Conservation (phyloP, 768 basidiomycete genomes). For the Gelatoporia subvermispora region DNA sequence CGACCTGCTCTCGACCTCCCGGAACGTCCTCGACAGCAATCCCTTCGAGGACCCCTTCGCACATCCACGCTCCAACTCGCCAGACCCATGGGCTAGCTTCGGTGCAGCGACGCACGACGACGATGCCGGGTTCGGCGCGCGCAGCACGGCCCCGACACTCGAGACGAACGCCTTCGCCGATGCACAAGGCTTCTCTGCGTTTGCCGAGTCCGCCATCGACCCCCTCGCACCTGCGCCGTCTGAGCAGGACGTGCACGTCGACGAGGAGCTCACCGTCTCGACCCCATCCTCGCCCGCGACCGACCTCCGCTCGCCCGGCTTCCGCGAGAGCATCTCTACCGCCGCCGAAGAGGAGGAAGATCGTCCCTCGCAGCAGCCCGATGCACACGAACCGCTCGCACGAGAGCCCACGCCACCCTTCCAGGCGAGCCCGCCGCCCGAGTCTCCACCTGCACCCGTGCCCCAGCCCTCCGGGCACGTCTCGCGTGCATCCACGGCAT, state of each 20-base stretch:
- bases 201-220: not conserved
- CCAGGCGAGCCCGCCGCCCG: constrained; percentile 8
- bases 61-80: constrained; percentile 56
- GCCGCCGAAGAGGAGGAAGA: constrained; percentile 14
- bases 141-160: constrained; percentile 14
- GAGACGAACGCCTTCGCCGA: constrained; percentile 15
- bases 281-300: not conserved
- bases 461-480: constrained; percentile 8
- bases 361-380: not conserved
- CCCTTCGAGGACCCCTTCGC: constrained; percentile 73
- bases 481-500: constrained; percentile 12
- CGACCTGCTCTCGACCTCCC: constrained; percentile 58
- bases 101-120: constrained; percentile 6
- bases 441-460: constrained; percentile 24
- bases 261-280: not conserved
- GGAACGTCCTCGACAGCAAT: constrained; percentile 62
- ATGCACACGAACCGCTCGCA: constrained; percentile 3
- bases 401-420: constrained; percentile 11
- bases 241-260: not conserved
- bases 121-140: constrained; percentile 13
- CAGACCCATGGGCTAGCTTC: constrained; percentile 73
- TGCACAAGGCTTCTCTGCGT: constrained; percentile 3
- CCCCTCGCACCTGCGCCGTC: too few relatives aligned
- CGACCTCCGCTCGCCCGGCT: constrained; percentile 14
- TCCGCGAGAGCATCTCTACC: constrained; percentile 19